Percentiles rank a stretch among this genome's conserved stretches.
phyloP scores from a whole-genome alignment of 1,284 basidiomycete species.

The Chalciporus sp. region DNA sequence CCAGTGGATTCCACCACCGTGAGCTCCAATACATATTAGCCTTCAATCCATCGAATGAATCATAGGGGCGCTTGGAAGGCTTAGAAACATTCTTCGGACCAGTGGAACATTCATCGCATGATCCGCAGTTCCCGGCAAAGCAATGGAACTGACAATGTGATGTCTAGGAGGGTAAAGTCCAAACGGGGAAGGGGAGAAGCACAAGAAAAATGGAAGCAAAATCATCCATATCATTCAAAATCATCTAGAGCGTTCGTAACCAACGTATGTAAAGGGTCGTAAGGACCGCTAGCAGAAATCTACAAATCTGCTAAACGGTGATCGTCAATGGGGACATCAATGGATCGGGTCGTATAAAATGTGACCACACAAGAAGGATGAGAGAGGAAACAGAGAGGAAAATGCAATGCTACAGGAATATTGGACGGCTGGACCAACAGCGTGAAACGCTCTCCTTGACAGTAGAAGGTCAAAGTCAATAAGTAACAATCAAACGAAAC shows the following conservation, averaged over 20 bases:
- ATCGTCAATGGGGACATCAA: slow-evolving; percentile 10
- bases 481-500: slow-evolving; percentile 33
- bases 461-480: slow-evolving; percentile 32
- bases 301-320: slow-evolving; percentile 29
- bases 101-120: slow-evolving; percentile 6
- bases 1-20: too few relatives aligned
- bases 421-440: slow-evolving; percentile 33
- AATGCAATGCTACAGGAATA: slow-evolving; percentile 37
- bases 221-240: slow-evolving; percentile 26
- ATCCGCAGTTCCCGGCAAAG: slow-evolving; percentile 12
- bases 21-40: not conserved
- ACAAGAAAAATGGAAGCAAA: slow-evolving; percentile 11
- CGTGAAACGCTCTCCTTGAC: slow-evolving; percentile 33
- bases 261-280: slow-evolving; percentile 24
- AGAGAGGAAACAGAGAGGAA: slow-evolving; percentile 17
- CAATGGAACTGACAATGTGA: not conserved
- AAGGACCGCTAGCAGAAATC: slow-evolving; percentile 28
- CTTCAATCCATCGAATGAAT: not conserved
- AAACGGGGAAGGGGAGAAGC: not conserved
- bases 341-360: slow-evolving; percentile 15
- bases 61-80: not conserved
- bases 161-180: not conserved
- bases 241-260: slow-evolving; percentile 23
- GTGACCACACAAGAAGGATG: slow-evolving; percentile 19
- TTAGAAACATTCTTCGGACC: not conserved